phyloP scores from a whole-genome alignment of 768 basidiomycete species.

The Exidia glandulosa region DNA sequence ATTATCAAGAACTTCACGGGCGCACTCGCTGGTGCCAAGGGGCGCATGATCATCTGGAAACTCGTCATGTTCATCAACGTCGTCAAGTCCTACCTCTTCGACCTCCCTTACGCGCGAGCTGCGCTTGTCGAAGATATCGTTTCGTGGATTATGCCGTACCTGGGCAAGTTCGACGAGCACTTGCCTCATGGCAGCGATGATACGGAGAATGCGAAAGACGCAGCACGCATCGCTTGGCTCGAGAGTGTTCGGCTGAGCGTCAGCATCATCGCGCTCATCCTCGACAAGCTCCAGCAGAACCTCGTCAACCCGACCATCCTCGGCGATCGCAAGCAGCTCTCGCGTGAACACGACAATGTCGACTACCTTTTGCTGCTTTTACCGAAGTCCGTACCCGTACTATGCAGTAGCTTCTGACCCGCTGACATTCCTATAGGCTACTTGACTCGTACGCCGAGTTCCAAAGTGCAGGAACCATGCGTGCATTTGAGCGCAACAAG shows the following conservation, averaged over 20 bases:
- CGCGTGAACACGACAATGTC: slow-evolving; percentile 85
- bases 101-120: slow-evolving; percentile 65
- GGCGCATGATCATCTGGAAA: slow-evolving; percentile 88
- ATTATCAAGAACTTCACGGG: slow-evolving; percentile 75
- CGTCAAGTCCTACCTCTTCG: slow-evolving; percentile 80
- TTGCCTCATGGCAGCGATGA: slow-evolving; percentile 46
- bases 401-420: neutral
- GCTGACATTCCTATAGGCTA: slow-evolving; percentile 36
- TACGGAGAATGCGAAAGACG: slow-evolving; percentile 53
- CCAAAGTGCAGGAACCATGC: slow-evolving; percentile 51
- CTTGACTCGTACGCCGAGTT: slow-evolving; percentile 84
- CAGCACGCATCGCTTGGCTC: slow-evolving; percentile 75
- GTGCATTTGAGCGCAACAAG: slow-evolving; percentile 57
- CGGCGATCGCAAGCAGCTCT: slow-evolving; percentile 47
- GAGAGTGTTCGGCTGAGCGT: slow-evolving; percentile 85
- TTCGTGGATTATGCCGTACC: slow-evolving; percentile 90
- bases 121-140: slow-evolving; percentile 79
- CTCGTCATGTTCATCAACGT: slow-evolving; percentile 89
- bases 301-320: slow-evolving; percentile 56
- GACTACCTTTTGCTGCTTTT: slow-evolving; percentile 75
- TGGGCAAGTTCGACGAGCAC: slow-evolving; percentile 85
- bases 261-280: slow-evolving; percentile 78
- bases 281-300: slow-evolving; percentile 80
- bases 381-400: slow-evolving; percentile 49
- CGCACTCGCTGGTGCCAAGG: slow-evolving; percentile 62